Base-by-base conservation (phyloP, 768 basidiomycete genomes). In the Suillus subluteus region DNA sequence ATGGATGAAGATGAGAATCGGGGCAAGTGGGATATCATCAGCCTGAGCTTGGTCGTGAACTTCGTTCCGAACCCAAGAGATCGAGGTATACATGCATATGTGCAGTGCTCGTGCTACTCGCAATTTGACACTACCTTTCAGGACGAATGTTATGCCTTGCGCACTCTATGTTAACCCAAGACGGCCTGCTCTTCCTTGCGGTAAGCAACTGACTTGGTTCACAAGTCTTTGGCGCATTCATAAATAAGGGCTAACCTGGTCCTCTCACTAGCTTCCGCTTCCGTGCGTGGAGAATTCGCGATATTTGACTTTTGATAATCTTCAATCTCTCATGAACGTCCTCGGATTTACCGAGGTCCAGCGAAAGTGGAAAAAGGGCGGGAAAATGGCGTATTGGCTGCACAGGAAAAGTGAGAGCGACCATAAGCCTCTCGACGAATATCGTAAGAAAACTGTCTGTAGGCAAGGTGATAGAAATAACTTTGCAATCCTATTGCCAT, bases 351-450 rank as follows among this genome's bases (percentile, higher is more conserved):
- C 69, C 0, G 79, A 88, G 72, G 73, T 91, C 26, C 82, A 84
- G 64, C 82, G 82, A 55, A 82, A 84, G 68, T 92, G 89, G 88
- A 88, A 83, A 71, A 73, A 77, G 30, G 87, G 87, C 16, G 91
- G 94, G 6, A 97, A 94, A 78, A 95, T 97, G 85, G 89, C 83
- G 4, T 98, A 97, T 75, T 93, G 91, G 88, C 80, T 98, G 11
- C 95, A 87, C 74, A 83, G 78, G n/a, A 92, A 88, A 75, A 59
- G 26, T 1, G 44, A 32, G 23, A 4, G 38, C 46, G 61, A 44
- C 6, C 62, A 64, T 54, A 44, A 44, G 37, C 13, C 38, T 70
- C 68, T 64, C 6, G 65, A 66, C 5, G 67, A 65, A 0, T 89
- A 88, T 66, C 50, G 71, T 41, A 89, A 81, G 79, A 95, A 93